phyloP scores from a whole-genome alignment of 2,329 filamentous ascomycete genomes.

The Cladophialophora exuberans region DNA sequence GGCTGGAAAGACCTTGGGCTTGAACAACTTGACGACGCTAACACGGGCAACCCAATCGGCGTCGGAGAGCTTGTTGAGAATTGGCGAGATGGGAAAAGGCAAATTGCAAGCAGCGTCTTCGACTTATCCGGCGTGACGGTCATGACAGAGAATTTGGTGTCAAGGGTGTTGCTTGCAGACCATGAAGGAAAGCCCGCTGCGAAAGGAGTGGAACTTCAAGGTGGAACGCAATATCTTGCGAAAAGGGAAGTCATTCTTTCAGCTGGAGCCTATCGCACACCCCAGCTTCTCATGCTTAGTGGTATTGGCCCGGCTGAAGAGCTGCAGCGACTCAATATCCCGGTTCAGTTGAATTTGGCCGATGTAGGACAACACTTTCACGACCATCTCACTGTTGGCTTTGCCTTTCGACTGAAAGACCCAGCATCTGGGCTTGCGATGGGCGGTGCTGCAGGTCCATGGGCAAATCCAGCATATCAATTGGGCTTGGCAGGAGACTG shows the following conservation, averaged over 20 bases:
- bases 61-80: conserved; percentile 38
- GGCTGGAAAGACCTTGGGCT: conserved; percentile 45
- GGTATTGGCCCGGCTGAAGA: conserved; percentile 62
- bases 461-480: conserved; percentile 41
- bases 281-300: conserved; percentile 66
- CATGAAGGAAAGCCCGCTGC: conserved; percentile 25
- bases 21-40: conserved; percentile 30
- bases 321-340: conserved; percentile 57
- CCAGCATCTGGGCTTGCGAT: conserved; percentile 40
- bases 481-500: conserved; percentile 45
- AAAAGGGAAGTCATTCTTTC: conserved; percentile 51
- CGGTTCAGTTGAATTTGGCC: conserved; percentile 57
- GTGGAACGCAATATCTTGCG: conserved; percentile 39
- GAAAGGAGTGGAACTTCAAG: conserved; percentile 35
- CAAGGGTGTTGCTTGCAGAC: conserved; percentile 31
- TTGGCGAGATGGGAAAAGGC: conserved; percentile 34
- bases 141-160: conserved; percentile 33
- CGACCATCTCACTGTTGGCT: conserved; percentile 47
- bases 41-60: conserved; percentile 37
- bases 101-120: conserved; percentile 37
- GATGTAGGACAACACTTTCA: conserved; percentile 68
- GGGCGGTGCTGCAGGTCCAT: conserved; percentile 37
- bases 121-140: conserved; percentile 33
- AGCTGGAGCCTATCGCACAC: conserved; percentile 64
- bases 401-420: conserved; percentile 16